Evolutionary conservation across 352 stramenopile genomes (phyloP), one percentile per base, ranked within the genome.

Genomic region (Phytopythium oedochilum): DNA sequence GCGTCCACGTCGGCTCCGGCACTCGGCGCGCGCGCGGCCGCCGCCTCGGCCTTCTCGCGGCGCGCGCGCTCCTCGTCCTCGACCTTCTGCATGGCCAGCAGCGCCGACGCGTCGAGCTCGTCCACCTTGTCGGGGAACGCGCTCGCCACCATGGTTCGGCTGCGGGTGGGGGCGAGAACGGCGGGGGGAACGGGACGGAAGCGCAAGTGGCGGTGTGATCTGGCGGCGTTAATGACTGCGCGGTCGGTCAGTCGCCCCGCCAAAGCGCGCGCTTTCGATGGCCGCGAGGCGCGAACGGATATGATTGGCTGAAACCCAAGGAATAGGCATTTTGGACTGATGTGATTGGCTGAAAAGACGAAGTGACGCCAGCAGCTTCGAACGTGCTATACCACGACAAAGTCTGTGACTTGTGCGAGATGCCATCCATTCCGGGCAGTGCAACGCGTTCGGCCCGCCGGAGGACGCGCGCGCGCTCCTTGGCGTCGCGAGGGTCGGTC

Each of bases 41-140:
- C 61, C 36, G 36, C 57, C 28, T 54, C 57, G 11, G 53, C 45
- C 35, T 53, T 54, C 58, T 66, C 58, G 26, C 60, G 61, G 53
- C 58, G 46, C 43, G 57, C 60, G 26, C 60, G 55, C 29, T 70
- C 66, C 56, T 83, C 53, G 38, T 78, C 60, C 53, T 79, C 71
- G 45, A 98, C 72, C 52, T 75, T 85, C 52, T 87, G 68, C 59
- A 85, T 68, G 47, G 87, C 86, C 38, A 77, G 76, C 36, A 96
- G 89, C 20, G 98, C 92, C 7, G 92, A 89, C 60, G 53, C 45
- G 18, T 31, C 53, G 25, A 26, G 56, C 32, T 71, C 57, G 38
- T 73, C 62, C 29, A 66, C 58, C 50, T 52, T 25, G 0, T 63
- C 32, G 12, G 42, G 49, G 14, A 68, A 68, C 15, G 59, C 57